Evolutionary conservation across 1,139 yeast species (phyloP).

Genomic region (Nakaseomyces kungkrabaensis): DNA sequence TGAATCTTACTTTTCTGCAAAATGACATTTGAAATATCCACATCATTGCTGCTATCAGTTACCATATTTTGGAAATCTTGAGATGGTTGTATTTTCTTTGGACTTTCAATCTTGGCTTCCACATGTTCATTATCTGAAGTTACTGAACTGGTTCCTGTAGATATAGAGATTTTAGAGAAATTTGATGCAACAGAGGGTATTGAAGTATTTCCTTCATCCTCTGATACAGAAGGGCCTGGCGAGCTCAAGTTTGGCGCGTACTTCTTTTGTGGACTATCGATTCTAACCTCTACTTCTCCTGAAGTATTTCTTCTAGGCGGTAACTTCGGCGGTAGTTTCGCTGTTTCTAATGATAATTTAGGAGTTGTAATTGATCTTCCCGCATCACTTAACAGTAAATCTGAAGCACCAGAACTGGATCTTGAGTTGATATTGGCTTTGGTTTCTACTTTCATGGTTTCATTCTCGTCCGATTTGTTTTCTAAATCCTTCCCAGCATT

Average conservation of each 20-base stretch:
- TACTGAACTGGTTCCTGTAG: constrained; percentile 4
- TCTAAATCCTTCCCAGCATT: neutral
- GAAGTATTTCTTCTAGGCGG: constrained; percentile 11
- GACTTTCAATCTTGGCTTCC: neutral
- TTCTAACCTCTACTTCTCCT: constrained; percentile 4
- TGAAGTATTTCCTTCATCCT: constrained; percentile 1
- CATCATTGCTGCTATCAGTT: constrained; percentile 11
- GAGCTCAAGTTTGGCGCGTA: neutral
- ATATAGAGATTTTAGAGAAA: neutral
- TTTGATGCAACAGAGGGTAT: neutral
- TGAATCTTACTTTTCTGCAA: constrained; percentile 16
- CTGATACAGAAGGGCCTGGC: neutral
- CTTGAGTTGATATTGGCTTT: neutral
- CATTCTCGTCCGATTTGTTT: neutral
- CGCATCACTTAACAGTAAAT: neutral
- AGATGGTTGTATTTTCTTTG: constrained; percentile 4
- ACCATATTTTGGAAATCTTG: constrained; percentile 18
- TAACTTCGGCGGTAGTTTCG: constrained; percentile 3
- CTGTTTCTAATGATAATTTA: constrained; percentile 3
- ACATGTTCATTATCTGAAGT: constrained; percentile 6
- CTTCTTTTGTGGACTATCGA: neutral
- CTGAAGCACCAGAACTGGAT: constrained; percentile 1
- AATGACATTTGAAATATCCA: constrained; percentile 2
- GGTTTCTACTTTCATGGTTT: neutral
- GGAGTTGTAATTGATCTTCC: constrained; percentile 6